Evolutionary conservation across 768 basidiomycete species (phyloP).

Genomic region (Royoungia palumana): DNA sequence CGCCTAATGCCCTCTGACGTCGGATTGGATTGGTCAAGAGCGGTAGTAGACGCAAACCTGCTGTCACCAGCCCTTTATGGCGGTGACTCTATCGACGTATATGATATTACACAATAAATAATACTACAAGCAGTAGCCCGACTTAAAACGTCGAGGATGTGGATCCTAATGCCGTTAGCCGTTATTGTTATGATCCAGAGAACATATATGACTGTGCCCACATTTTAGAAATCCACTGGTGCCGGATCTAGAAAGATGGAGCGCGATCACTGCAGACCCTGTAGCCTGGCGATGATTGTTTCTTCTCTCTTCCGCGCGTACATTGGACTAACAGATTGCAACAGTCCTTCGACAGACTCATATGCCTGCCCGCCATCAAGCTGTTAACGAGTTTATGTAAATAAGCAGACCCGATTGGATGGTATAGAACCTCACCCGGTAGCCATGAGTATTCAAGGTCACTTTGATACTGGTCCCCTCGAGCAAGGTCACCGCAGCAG

Average conservation of each 20-base stretch:
- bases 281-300: slow-evolving; percentile 45
- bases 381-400: slow-evolving; percentile 17
- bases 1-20: not conserved
- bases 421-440: slow-evolving; percentile 40
- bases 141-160: too few relatives aligned
- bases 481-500: slow-evolving; percentile 51
- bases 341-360: slow-evolving; percentile 59
- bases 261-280: slow-evolving; percentile 34
- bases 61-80: not conserved
- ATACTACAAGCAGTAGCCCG: slow-evolving; percentile 3
- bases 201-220: slow-evolving; percentile 3
- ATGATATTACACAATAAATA: slow-evolving; percentile 22
- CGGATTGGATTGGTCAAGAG: not conserved
- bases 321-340: slow-evolving; percentile 52
- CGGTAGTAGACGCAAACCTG: not conserved
- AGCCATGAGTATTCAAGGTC: slow-evolving; percentile 52
- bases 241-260: not conserved
- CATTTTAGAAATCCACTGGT: not conserved
- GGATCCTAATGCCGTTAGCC: slow-evolving; percentile 3
- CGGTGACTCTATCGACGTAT: not conserved
- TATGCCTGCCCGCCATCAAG: slow-evolving; percentile 33
- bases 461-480: slow-evolving; percentile 51
- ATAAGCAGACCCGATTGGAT: slow-evolving; percentile 7
- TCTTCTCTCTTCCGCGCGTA: slow-evolving; percentile 49
- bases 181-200: not conserved